Evolutionary conservation across 768 basidiomycete genomes (phyloP), one percentile per base, ranked within the genome.

Genomic region (Termitomyces sp.): DNA sequence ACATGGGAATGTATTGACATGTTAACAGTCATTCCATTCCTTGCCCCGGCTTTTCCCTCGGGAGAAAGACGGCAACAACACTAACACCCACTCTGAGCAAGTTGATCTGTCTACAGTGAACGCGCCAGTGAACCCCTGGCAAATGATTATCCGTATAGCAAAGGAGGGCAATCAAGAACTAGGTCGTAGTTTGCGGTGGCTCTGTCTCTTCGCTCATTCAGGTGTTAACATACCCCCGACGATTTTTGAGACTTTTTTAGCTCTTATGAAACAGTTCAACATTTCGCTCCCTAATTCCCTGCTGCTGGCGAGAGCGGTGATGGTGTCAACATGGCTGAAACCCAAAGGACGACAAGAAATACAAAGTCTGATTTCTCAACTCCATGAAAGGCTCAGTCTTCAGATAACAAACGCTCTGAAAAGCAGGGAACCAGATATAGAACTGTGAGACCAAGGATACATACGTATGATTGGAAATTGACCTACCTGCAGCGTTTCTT

Each of bases 261-360:
- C 67, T 9, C 64, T 80, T 19, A 71, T 78, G 5, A 63, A 64
- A 12, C 63, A 71, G 24, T 75, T 71, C 45, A 62, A 71, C 7
- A 64, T 70, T 5, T 66, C 76, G 2, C 66, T 88, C 10, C 52
- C 68, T 8, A 76, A 81, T 53, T 77, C 76, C 9, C 67, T 75
- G 14, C 60, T 79, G n/a, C 66, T 90, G 2, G 67, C 81, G n/a
- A 77, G 79, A 56, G 77, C 81, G 9, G 65, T 80, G 8, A 64
- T 85, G 45, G 71, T 75, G 45, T 81, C 82, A n/a, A 71, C 75
- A 6, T 91, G 85, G 85, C 70, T 85, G 35, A 77, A 73, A 60
- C 75, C 84, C 4, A 67, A 79, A 40, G 83, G 82, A 5, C 77
- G 82, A 30, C 80, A 84, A 58, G 79, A 83, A 26, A 66, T 89